Base-by-base conservation (phyloP, 2,329 filamentous ascomycete species). In the Calonectria fujianensis region DNA sequence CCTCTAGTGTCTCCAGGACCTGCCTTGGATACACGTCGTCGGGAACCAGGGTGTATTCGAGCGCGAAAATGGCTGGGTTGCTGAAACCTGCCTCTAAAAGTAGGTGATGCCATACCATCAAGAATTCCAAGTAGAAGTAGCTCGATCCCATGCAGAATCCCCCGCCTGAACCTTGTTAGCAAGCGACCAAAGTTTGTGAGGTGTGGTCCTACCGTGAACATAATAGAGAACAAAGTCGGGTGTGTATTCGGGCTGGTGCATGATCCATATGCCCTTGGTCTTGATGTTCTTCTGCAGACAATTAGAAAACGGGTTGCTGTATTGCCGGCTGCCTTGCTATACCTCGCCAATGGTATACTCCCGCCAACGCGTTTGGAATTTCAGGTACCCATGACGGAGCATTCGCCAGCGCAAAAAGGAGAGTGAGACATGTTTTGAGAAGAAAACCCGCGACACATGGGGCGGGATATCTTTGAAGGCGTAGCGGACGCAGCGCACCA, bases 71-170 rank as follows among this genome's bases (percentile, higher is more conserved):
- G 29, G 94, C 93, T 0, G 95, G 95, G 80, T 96, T 97, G 13
- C 86, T 83, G 83, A 94, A 96, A 1, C 93, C 94, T 24, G 88
- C 86, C 67, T 90, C 85, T 70, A 91, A 88, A 50, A 97, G 88
- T 24, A 95, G 85, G 54, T 89, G 87, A 16, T 94, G 86, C 93
- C 93, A 95, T 11, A 92, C 90, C 69, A 96, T 86, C 3, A 97
- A 88, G 78, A 96, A 97, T 80, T 97, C 95, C 45, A 96, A 90
- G 83, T 97, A 97, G 84, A 97, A 97, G 85, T 94, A 94, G 24
- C 90, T 88, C 16, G 94, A 95, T 4, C 95, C 95, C 93, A 97
- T 94, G 9, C 92, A 91, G 83, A 97, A 97, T 0, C 95, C 95
- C 29, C 95, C 95, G 20, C 94, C 92, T 94, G 51, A 24, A 45